Conservation (phyloP, 345 rosid genomes). For the Euphorbia pulcherrima region DNA sequence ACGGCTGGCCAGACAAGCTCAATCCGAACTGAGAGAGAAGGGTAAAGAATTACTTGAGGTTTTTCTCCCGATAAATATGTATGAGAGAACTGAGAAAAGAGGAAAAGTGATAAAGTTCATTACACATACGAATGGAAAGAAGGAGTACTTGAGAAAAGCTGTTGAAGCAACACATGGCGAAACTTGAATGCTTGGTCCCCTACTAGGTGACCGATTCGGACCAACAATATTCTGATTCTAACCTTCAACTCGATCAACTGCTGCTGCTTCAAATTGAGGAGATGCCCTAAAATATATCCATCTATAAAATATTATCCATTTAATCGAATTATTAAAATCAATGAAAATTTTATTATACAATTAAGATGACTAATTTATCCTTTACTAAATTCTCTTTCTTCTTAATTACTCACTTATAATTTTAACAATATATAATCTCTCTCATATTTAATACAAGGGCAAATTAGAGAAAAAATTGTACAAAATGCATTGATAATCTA, state of each 20-base stretch:
- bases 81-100: neutral
- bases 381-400: too few species aligned
- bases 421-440: too few species aligned
- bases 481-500: too few species aligned
- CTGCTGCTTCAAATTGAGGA: neutral
- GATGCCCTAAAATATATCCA: too few species aligned
- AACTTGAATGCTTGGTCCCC: neutral
- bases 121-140: neutral
- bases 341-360: too few species aligned
- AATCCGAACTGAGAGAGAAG: neutral
- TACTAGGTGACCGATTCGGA: neutral
- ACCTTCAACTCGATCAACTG: neutral
- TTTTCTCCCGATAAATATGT: neutral
- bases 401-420: too few species aligned
- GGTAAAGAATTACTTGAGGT: neutral
- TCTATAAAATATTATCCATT: too few species aligned
- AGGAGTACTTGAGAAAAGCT: neutral
- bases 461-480: too few species aligned
- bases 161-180: neutral
- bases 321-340: too few species aligned
- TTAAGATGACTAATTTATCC: too few species aligned
- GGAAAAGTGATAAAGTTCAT: neutral
- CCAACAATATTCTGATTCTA: neutral
- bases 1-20: neutral
- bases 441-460: too few species aligned